Conservation (phyloP, 257 asterid genomes). For the Salvia splendens region DNA sequence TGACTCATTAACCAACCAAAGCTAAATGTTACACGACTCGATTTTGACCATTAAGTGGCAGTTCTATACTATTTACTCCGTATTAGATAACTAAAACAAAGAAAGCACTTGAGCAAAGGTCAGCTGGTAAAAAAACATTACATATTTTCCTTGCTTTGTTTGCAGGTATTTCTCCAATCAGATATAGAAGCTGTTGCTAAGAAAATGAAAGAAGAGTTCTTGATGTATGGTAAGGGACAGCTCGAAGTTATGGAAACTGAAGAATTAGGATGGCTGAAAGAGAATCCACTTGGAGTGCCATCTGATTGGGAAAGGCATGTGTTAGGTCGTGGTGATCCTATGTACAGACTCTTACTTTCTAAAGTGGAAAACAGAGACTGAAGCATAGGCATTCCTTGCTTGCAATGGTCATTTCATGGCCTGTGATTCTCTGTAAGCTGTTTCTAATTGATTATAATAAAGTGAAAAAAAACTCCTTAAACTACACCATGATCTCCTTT, state of each 20-base stretch:
- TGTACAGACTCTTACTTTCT: slow-evolving; percentile 74
- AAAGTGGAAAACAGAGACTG: slow-evolving; percentile 39
- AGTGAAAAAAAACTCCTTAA: neutral
- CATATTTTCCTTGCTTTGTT: slow-evolving; percentile 22
- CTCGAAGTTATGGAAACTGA: slow-evolving; percentile 39
- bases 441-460: neutral
- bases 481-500: neutral
- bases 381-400: slow-evolving; percentile 26
- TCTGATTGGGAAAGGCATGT: slow-evolving; percentile 94
- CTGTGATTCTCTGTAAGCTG: neutral
- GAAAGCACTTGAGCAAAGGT: neutral
- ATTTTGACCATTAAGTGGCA: too few relatives aligned
- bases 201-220: slow-evolving; percentile 74
- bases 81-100: neutral
- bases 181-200: slow-evolving; percentile 75
- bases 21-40: too few relatives aligned
- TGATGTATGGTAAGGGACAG: slow-evolving; percentile 62
- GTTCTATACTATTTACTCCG: too few relatives aligned
- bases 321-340: slow-evolving; percentile 69
- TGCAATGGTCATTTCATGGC: too few relatives aligned
- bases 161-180: slow-evolving; percentile 88
- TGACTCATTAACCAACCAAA: neutral
- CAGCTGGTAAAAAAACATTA: slow-evolving; percentile 7
- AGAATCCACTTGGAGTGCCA: slow-evolving; percentile 82
- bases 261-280: slow-evolving; percentile 54